phyloP scores from a whole-genome alignment of 768 basidiomycete species.

The Hydnum rufescens region DNA sequence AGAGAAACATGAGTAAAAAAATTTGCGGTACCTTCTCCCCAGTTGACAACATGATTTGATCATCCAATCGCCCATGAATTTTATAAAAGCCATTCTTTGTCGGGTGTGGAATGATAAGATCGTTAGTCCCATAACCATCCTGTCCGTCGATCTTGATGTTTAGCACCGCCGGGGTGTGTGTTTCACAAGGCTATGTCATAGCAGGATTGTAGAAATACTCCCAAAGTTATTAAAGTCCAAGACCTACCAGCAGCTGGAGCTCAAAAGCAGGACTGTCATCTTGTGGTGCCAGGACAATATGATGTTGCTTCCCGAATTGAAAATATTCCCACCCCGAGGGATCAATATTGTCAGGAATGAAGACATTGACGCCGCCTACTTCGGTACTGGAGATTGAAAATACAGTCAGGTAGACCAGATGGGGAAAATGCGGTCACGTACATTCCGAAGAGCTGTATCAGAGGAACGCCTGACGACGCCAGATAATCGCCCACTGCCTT shows the following conservation, averaged over 20 bases:
- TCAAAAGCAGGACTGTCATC: neutral
- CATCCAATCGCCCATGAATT: constrained; percentile 25
- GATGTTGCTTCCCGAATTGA: neutral
- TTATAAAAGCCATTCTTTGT: constrained; percentile 20
- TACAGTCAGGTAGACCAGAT: neutral
- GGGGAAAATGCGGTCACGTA: neutral
- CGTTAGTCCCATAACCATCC: constrained; percentile 15
- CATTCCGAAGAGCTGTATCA: constrained; percentile 7
- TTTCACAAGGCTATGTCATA: neutral
- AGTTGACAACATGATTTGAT: constrained; percentile 26
- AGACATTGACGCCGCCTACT: constrained; percentile 3
- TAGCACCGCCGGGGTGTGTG: constrained; percentile 1
- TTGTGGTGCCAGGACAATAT: neutral
- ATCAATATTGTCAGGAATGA: neutral
- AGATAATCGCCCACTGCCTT: constrained; percentile 5
- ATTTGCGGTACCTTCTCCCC: constrained; percentile 7
- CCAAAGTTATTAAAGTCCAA: neutral
- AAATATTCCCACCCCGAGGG: constrained; percentile 4
- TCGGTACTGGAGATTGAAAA: neutral
- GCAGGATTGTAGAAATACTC: neutral
- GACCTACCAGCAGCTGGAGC: constrained; percentile 1
- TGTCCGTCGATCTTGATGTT: constrained; percentile 12
- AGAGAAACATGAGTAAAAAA: neutral
- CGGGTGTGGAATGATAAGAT: constrained; percentile 19
- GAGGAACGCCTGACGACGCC: constrained; percentile 7